These are phyloP conservation scores for Pseudopyrenochaeta lycopersici DNA, from an alignment of 2,329 filamentous ascomycete species.

Conservation along the genomic window DNA sequence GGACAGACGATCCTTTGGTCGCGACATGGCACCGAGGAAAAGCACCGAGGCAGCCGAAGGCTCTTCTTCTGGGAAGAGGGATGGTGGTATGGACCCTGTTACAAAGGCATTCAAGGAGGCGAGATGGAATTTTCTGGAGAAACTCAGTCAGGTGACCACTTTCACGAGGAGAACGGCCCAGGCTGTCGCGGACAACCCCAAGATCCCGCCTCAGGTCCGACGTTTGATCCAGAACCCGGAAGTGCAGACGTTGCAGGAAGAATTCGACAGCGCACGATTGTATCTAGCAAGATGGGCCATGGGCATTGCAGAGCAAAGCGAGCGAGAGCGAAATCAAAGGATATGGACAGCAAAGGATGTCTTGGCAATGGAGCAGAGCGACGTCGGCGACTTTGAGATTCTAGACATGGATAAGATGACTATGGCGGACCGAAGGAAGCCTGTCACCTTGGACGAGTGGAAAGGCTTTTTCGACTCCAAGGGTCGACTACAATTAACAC, in stretches of 20 bases:
- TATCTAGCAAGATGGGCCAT: slow-evolving; percentile 98
- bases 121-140: slow-evolving; percentile 95
- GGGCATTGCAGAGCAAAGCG: slow-evolving; percentile 97
- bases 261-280: slow-evolving; percentile 94
- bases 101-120: slow-evolving; percentile 94
- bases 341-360: slow-evolving; percentile 96
- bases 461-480: slow-evolving; percentile 85
- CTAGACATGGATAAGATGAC: slow-evolving; percentile 81
- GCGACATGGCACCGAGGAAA: slow-evolving; percentile 58
- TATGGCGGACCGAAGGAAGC: slow-evolving; percentile 78
- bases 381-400: slow-evolving; percentile 95
- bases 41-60: slow-evolving; percentile 37
- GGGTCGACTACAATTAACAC: slow-evolving; percentile 79
- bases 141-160: slow-evolving; percentile 95
- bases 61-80: slow-evolving; percentile 54
- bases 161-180: slow-evolving; percentile 93
- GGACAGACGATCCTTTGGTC: slow-evolving; percentile 83
- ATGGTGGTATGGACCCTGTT: slow-evolving; percentile 88
- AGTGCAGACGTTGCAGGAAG: slow-evolving; percentile 93
- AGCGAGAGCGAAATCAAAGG: slow-evolving; percentile 81
- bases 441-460: slow-evolving; percentile 87
- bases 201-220: slow-evolving; percentile 86
- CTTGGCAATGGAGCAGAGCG: slow-evolving; percentile 91
- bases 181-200: slow-evolving; percentile 89
- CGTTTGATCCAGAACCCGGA: slow-evolving; percentile 89